Base-by-base conservation (phyloP, 768 basidiomycete genomes). In the Trametes villosa region DNA sequence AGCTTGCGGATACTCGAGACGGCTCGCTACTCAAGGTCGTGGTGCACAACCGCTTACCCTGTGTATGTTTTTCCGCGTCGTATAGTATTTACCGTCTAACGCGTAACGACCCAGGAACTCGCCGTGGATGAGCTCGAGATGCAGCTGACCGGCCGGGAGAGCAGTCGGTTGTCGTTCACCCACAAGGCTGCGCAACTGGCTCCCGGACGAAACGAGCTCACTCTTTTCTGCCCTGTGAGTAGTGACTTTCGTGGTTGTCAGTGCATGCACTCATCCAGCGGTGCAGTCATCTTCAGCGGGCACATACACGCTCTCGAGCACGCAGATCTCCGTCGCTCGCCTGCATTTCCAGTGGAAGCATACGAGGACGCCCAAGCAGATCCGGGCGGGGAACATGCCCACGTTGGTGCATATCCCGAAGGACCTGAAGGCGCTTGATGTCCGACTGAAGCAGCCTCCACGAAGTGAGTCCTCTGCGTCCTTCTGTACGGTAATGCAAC, bases 141-240 rank as follows among this genome's bases (percentile, higher is more conserved):
- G 31, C 76, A 75, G n/a, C 75, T 93, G 18, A 69, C 78, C 8
- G 91, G 90, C 5, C 77, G 83, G 55, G 88, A 91, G 47, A 76
- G 80, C 4, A 86, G 87, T 52, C 82, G 80, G 53, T 76, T 89
- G 45, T 81, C 75, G 63, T 95, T 89, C 66, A 74, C 77, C 2
- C 65, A 77, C 1, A 71, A 76, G 4, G 66, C 75, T 0, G 67
- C 77, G 20, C 71, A 69, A 3, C 74, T 96, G 26, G 68, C 75
- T 1, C 78, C 88, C 0, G 95, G 94, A 7, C 75, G 76, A 47
- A 89, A 85, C 22, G 64, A 69, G 1, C 65, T 91, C 36, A 82
- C 76, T 0, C 71, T 94, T 40, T 87, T 83, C 66, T 95, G 89
- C 69, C 82, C 90, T 9, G 95, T 96, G 72, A 65, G 90, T 47